Conservation (phyloP, 306 rosid species). For the Gastrolobium villosum region DNA sequence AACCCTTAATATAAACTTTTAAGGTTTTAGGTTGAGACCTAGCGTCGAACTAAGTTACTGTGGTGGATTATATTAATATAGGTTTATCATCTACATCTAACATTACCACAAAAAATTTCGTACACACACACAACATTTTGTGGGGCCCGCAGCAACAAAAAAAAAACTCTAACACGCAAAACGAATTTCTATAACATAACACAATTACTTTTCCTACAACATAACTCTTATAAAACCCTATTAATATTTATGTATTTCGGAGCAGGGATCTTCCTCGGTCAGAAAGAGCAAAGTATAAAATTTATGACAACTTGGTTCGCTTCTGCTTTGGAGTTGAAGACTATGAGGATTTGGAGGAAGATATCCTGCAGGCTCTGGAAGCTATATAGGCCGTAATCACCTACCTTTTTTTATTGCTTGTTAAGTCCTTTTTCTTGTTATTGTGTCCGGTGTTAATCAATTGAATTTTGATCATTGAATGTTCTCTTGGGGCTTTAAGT, state of each 20-base stretch:
- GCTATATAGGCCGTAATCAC: constrained; percentile 52
- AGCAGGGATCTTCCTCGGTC: constrained; percentile 81
- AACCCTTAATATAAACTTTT: too few species aligned
- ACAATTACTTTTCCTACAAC: too few species aligned
- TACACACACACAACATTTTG: too few species aligned
- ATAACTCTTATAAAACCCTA: too few species aligned
- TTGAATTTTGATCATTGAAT: constrained; percentile 40
- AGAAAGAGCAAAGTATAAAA: constrained; percentile 79
- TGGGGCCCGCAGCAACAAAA: too few species aligned
- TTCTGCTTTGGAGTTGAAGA: constrained; percentile 92
- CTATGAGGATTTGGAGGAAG: constrained; percentile 74
- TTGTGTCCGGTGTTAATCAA: constrained; percentile 7
- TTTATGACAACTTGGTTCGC: constrained; percentile 79
- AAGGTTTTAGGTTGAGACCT: too few species aligned
- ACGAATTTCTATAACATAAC: too few species aligned
- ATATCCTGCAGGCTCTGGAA: constrained; percentile 79
- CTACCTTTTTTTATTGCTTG: not conserved
- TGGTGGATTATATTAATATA: not conserved
- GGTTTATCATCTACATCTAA: too few species aligned
- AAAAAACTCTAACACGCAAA: too few species aligned
- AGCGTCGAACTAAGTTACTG: not conserved
- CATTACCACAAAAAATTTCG: too few species aligned
- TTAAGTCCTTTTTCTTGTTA: not conserved
- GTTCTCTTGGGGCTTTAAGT: constrained; percentile 7
- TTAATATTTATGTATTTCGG: constrained; percentile 9